Percentiles rank a stretch among this genome's conserved stretches.
phyloP scores from a whole-genome alignment of 1,139 yeast genomes.

The Candida neerlandica region DNA sequence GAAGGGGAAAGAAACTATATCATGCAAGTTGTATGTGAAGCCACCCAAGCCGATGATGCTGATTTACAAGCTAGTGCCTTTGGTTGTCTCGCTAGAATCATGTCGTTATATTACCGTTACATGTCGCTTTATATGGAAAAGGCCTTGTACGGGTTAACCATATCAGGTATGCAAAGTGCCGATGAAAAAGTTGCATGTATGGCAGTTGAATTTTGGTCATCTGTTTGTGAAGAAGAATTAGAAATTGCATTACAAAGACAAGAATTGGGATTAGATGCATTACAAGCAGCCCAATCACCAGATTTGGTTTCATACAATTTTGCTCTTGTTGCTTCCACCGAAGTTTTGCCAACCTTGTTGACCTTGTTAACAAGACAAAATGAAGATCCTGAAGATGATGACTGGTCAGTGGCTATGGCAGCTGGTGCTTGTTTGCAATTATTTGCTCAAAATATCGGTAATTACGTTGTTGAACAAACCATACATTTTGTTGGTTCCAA shows the following conservation, averaged over 20 bases:
- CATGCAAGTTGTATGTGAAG: conserved; percentile 99
- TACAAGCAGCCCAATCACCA: conserved; percentile 20
- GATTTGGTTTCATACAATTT: conserved; percentile 63
- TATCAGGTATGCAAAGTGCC: conserved; percentile 84
- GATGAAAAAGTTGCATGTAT: conserved; percentile 92
- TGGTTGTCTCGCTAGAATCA: conserved; percentile 91
- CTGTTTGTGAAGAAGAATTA: conserved; percentile 94
- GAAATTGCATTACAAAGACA: conserved; percentile 72
- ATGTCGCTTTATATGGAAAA: conserved; percentile 98
- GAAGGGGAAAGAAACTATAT: conserved; percentile 96
- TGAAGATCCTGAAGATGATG: conserved; percentile 91
- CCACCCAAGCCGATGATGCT: conserved; percentile 83
- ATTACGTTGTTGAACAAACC: conserved; percentile 83
- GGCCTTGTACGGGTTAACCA: conserved; percentile 89
- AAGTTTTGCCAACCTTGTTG: conserved; percentile 85
- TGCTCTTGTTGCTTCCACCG: conserved; percentile 80
- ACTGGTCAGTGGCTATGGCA: conserved; percentile 98
- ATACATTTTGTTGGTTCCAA: conserved; percentile 79
- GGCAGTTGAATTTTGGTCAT: conserved; percentile 99
- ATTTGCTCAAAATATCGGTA: conserved; percentile 88
- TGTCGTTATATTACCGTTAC: conserved; percentile 83
- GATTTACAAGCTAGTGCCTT: conserved; percentile 93
- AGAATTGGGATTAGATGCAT: conserved; percentile 48
- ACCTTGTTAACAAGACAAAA: conserved; percentile 82
- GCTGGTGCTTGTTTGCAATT: conserved; percentile 96